A percentile compares a stretch with the other conserved stretches of the same genome.
Evolutionary conservation across 1,139 yeast genomes (phyloP).

Genomic region (Protomyces pachydermus): DNA sequence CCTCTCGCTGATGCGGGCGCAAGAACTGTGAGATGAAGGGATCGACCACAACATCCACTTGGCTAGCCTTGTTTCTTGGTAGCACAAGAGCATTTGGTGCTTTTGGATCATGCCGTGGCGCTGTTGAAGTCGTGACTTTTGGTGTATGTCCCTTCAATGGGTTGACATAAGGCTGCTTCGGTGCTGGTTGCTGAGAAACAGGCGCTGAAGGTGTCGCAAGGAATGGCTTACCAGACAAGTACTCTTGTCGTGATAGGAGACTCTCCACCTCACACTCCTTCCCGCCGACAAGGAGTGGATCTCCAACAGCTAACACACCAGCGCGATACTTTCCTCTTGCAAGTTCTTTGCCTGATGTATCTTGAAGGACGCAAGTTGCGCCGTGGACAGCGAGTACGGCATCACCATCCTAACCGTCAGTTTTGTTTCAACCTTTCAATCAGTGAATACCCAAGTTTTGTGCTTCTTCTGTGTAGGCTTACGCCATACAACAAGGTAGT

Average conservation of each 20-base stretch:
- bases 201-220: not conserved
- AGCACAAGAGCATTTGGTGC: slow-evolving; percentile 47
- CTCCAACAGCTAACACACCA: slow-evolving; percentile 39
- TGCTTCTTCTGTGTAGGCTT: slow-evolving; percentile 70
- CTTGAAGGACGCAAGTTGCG: slow-evolving; percentile 33
- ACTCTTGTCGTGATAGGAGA: slow-evolving; percentile 37
- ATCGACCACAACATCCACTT: slow-evolving; percentile 63
- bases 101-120: slow-evolving; percentile 45
- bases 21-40: slow-evolving; percentile 54
- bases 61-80: slow-evolving; percentile 39
- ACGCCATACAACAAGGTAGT: slow-evolving; percentile 55
- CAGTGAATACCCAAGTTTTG: slow-evolving; percentile 64
- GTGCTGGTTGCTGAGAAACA: not conserved
- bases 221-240: slow-evolving; percentile 30
- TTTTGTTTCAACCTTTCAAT: not conserved
- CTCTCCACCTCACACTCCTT: slow-evolving; percentile 55
- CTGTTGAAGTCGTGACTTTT: not conserved
- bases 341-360: slow-evolving; percentile 34
- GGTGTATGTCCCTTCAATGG: slow-evolving; percentile 2
- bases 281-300: slow-evolving; percentile 48
- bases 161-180: slow-evolving; percentile 7
- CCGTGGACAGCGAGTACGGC: slow-evolving; percentile 49
- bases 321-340: slow-evolving; percentile 24
- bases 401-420: slow-evolving; percentile 58
- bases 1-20: slow-evolving; percentile 82